These are phyloP conservation scores for Thermothelomyces thermophilus DNA, from an alignment of 2,329 filamentous ascomycete species.

Conservation along the genomic window DNA sequence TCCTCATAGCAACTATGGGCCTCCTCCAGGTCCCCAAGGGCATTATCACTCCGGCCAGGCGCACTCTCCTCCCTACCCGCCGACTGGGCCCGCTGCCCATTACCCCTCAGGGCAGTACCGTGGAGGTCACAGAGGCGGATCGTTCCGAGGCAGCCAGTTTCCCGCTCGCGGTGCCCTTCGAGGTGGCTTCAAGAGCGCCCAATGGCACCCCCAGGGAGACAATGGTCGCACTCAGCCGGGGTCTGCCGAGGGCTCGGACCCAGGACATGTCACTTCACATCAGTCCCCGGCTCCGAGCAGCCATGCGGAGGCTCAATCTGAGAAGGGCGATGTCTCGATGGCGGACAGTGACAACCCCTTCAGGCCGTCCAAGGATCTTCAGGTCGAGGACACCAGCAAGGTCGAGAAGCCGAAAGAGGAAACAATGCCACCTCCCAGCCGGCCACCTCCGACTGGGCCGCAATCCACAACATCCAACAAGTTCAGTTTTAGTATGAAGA, in stretches of 20 bases:
- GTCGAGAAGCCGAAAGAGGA: constrained; percentile 40
- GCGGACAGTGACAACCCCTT: constrained; percentile 54
- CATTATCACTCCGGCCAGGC: constrained; percentile 41
- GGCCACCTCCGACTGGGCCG: constrained; percentile 48
- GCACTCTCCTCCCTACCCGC: constrained; percentile 48
- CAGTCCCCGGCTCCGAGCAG: constrained; percentile 21
- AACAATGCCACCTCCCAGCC: constrained; percentile 49
- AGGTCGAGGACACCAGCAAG: constrained; percentile 55
- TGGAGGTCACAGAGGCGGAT: constrained; percentile 40
- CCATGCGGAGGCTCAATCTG: constrained; percentile 25
- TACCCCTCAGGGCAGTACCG: constrained; percentile 42
- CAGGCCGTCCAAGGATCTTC: constrained; percentile 57
- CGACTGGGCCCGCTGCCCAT: constrained; percentile 51
- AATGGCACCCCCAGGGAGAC: constrained; percentile 56
- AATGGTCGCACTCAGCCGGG: constrained; percentile 28
- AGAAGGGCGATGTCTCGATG: constrained; percentile 33
- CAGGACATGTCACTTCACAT: constrained; percentile 30
- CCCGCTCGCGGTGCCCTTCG: constrained; percentile 47
- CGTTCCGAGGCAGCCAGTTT: constrained; percentile 55
- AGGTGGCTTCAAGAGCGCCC: constrained; percentile 58
- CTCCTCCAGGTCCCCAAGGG: constrained; percentile 46
- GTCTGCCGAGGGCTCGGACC: constrained; percentile 29
- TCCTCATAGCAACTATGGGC: constrained; percentile 47
- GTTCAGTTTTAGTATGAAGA: constrained; percentile 92
- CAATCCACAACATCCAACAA: constrained; percentile 53